Evolutionary conservation across 148 eudicot genomes (phyloP).

Genomic region (Cornus suecica): DNA sequence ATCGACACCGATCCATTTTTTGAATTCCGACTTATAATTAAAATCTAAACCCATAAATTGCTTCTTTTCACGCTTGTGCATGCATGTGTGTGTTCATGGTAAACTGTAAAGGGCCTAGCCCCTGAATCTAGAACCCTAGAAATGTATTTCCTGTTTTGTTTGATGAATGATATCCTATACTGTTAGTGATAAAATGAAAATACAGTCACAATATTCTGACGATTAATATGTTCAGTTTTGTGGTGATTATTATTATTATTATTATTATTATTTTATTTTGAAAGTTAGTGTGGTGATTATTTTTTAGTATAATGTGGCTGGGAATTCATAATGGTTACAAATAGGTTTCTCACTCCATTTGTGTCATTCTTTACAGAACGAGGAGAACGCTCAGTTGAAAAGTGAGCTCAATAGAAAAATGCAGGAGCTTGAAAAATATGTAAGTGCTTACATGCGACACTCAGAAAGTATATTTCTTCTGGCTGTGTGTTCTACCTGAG

Average conservation of each 20-base stretch:
- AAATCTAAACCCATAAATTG: no score
- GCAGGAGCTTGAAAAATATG: constrained; percentile 69
- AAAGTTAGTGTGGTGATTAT: neutral
- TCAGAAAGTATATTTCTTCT: no score
- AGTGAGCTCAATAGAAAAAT: constrained; percentile 57
- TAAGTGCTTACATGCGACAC: constrained; percentile 27
- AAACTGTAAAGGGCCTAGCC: no score
- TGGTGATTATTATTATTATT: no score
- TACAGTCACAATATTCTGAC: neutral
- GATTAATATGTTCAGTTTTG: neutral
- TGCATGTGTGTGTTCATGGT: neutral
- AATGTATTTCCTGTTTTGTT: neutral
- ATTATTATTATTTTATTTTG: no score
- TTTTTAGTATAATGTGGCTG: neutral
- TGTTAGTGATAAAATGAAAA: no score
- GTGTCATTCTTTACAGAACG: constrained; percentile 47
- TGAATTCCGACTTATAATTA: no score
- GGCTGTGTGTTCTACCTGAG: no score
- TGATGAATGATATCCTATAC: neutral
- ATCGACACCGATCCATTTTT: no score
- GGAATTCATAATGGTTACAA: neutral
- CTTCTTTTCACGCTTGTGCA: neutral
- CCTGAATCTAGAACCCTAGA: constrained; percentile 2
- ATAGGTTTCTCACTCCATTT: constrained; percentile 1
- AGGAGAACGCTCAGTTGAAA: constrained; percentile 76